Evolutionary conservation across 2,329 filamentous ascomycete species (phyloP).

Genomic region (Colletotrichum lentis): DNA sequence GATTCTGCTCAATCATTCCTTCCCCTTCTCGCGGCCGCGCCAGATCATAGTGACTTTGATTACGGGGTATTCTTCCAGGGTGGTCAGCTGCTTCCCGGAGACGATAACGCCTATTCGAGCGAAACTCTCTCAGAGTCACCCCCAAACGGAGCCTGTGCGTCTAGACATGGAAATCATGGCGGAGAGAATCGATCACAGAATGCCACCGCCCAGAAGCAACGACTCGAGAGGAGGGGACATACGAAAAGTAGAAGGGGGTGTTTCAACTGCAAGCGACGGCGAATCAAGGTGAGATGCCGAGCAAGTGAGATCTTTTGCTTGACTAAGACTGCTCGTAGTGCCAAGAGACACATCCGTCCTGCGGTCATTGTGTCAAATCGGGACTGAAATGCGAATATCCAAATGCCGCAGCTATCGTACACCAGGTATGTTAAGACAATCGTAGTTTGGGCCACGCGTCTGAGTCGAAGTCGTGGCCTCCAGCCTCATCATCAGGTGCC

Average conservation of each 20-base stretch:
- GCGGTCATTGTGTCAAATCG: constrained; percentile 69
- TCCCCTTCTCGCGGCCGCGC: constrained; percentile 44
- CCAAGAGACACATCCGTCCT: constrained; percentile 70
- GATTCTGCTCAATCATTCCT: constrained; percentile 4
- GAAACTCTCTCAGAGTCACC: constrained; percentile 44
- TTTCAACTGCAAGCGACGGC: constrained; percentile 72
- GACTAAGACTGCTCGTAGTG: constrained; percentile 54
- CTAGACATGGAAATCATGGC: not conserved
- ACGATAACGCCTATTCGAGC: constrained; percentile 41
- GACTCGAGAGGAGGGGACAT: constrained; percentile 66
- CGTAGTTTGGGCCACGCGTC: not conserved
- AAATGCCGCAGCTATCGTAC: constrained; percentile 56
- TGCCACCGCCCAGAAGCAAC: constrained; percentile 46
- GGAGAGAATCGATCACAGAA: not conserved
- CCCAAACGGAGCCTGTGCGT: not conserved
- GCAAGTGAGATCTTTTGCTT: not conserved
- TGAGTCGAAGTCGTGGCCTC: not conserved
- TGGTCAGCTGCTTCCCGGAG: constrained; percentile 34
- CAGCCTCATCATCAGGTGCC: constrained; percentile 67
- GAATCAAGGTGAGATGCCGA: constrained; percentile 63
- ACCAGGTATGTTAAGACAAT: constrained; percentile 53
- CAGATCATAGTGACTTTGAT: constrained; percentile 49
- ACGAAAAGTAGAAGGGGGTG: constrained; percentile 72
- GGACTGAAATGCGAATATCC: constrained; percentile 72
- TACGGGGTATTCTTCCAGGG: constrained; percentile 51